phyloP scores from a whole-genome alignment of 1,284 basidiomycete species.

The Anthracocystis panici-leucophaei region DNA sequence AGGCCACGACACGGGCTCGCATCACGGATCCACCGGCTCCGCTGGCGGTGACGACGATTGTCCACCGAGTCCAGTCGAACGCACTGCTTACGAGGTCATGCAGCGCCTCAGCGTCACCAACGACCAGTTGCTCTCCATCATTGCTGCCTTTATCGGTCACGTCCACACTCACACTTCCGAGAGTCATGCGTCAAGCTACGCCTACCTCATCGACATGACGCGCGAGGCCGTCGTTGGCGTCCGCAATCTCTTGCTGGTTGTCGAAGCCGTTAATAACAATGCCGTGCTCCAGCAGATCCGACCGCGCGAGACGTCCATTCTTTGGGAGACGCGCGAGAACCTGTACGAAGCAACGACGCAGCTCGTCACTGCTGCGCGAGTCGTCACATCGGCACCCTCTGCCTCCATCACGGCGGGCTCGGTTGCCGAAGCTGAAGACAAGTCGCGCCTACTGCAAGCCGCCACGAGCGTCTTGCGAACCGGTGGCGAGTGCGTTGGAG shows the following conservation, averaged over 20 bases:
- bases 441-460: constrained; percentile 79
- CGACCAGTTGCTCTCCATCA: constrained; percentile 81
- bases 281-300: constrained; percentile 40
- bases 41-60: constrained; percentile 73
- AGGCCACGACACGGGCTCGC: constrained; percentile 72
- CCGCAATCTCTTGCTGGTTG: constrained; percentile 88
- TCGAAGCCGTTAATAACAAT: constrained; percentile 76
- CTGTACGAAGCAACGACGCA: constrained; percentile 86
- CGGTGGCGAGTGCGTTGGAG: constrained; percentile 62
- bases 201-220: constrained; percentile 91
- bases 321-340: constrained; percentile 78
- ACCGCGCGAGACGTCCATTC: constrained; percentile 55
- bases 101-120: constrained; percentile 75
- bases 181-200: constrained; percentile 86
- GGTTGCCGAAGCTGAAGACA: constrained; percentile 81
- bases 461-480: constrained; percentile 85
- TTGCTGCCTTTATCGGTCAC: constrained; percentile 96
- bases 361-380: constrained; percentile 86
- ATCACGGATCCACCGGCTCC: constrained; percentile 73
- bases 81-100: constrained; percentile 75
- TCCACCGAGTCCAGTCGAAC: constrained; percentile 76
- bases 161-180: constrained; percentile 89
- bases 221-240: constrained; percentile 93
- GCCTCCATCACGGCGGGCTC: constrained; percentile 71
- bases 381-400: constrained; percentile 72